Evolutionary conservation across 371 early-diverging fungal genomes (phyloP).

Genomic region (Mucor sp.): DNA sequence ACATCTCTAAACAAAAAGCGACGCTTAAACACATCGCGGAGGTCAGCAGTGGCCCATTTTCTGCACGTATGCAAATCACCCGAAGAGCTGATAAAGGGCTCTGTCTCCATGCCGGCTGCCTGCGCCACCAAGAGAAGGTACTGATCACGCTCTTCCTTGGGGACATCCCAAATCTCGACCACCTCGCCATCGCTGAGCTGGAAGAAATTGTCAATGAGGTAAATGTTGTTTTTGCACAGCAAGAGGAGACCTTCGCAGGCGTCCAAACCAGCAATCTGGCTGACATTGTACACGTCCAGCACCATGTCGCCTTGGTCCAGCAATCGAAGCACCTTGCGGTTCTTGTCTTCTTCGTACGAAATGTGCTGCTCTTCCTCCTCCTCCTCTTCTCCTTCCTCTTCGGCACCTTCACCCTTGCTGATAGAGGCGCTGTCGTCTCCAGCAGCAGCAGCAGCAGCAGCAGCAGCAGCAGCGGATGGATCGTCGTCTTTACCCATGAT

Average conservation of each 20-base stretch:
- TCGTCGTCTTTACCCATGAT: background rate
- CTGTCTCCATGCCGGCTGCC: conserved; percentile 58
- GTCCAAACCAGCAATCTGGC: conserved; percentile 73
- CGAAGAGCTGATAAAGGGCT: conserved; percentile 42
- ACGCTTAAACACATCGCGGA: conserved; percentile 75
- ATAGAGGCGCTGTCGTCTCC: background rate
- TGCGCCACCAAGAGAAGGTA: conserved; percentile 62
- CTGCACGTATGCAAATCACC: conserved; percentile 63
- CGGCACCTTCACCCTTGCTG: background rate
- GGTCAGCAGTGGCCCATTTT: conserved; percentile 68
- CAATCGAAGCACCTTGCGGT: conserved; percentile 70
- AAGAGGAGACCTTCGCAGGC: conserved; percentile 73
- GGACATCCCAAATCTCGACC: conserved; percentile 76
- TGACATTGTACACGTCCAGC: conserved; percentile 73
- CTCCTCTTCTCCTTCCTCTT: conserved; percentile 13
- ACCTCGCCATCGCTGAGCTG: conserved; percentile 72
- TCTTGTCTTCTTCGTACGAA: conserved; percentile 71
- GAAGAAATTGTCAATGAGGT: conserved; percentile 79
- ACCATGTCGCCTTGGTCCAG: conserved; percentile 76
- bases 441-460: too few relatives aligned
- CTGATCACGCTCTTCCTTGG: conserved; percentile 71
- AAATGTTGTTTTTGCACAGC: conserved; percentile 73
- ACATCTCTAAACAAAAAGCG: conserved; percentile 74
- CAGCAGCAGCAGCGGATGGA: background rate
- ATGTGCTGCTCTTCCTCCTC: conserved; percentile 36